These are phyloP conservation scores for Artemisia tridentata DNA, from an alignment of 129 eudicot species.

Conservation along the genomic window DNA sequence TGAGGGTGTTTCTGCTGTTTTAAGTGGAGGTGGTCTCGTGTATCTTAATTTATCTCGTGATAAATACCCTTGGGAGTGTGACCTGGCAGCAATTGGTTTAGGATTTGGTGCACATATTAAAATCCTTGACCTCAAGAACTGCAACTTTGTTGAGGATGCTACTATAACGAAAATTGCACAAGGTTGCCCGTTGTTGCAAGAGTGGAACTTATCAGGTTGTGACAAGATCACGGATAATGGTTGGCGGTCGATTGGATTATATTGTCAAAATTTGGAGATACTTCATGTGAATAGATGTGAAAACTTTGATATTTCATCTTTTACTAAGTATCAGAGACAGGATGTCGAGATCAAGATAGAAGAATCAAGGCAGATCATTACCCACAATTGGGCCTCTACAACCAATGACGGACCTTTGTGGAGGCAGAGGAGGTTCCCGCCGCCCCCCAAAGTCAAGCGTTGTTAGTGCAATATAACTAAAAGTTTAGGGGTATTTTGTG, in stretches of 20 bases:
- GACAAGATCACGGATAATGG: constrained; percentile 38
- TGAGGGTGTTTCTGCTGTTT: constrained; percentile 40
- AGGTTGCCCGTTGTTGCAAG: constrained; percentile 58
- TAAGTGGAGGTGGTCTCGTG: constrained; percentile 64
- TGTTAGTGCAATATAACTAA: no score
- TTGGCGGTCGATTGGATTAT: constrained; percentile 53
- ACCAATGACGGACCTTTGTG: no score
- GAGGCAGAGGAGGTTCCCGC: no score
- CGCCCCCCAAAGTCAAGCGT: no score
- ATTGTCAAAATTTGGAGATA: constrained; percentile 47
- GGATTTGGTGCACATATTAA: constrained; percentile 39
- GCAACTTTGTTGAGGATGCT: constrained; percentile 42
- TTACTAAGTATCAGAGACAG: constrained; percentile 2
- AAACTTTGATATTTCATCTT: not conserved
- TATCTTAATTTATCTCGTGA: constrained; percentile 42
- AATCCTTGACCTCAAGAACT: constrained; percentile 38
- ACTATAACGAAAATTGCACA: constrained; percentile 37
- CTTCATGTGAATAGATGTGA: constrained; percentile 63
- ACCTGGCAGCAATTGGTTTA: constrained; percentile 38
- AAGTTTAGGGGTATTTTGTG: no score
- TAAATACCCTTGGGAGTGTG: not conserved
- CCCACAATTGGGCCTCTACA: no score
- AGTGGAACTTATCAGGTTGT: constrained; percentile 69
- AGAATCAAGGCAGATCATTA: no score
- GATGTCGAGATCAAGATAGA: not conserved